Conservation (phyloP, 257 asterid genomes). For the Fraxinus americana region DNA sequence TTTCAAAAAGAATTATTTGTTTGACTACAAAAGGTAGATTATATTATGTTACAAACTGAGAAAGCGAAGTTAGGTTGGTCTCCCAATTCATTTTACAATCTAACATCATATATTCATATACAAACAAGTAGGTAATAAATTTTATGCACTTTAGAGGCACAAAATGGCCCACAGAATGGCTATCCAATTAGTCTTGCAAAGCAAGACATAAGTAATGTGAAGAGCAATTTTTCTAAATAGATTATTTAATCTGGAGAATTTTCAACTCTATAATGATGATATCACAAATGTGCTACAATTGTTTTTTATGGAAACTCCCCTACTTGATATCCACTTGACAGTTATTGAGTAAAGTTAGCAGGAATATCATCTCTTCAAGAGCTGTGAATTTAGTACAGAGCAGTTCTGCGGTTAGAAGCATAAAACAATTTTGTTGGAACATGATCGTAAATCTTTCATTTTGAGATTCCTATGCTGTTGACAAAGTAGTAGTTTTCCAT, state of each 20-base stretch:
- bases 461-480: background rate
- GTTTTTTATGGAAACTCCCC: background rate
- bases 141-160: background rate
- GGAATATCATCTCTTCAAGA: background rate
- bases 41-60: background rate
- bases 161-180: background rate
- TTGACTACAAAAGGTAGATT: background rate
- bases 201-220: background rate
- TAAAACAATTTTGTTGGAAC: background rate
- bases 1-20: too few species aligned
- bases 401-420: background rate
- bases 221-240: background rate
- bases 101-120: background rate
- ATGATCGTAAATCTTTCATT: background rate
- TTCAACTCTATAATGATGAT: background rate
- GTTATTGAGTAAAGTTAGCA: background rate
- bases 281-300: background rate
- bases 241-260: background rate
- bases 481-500: background rate
- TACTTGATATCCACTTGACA: background rate
- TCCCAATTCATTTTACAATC: background rate
- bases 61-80: background rate
- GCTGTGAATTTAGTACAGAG: background rate
- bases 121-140: background rate
- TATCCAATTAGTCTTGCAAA: background rate